Base-by-base conservation (phyloP, 2,329 filamentous ascomycete genomes). In the Penicillium sp. region DNA sequence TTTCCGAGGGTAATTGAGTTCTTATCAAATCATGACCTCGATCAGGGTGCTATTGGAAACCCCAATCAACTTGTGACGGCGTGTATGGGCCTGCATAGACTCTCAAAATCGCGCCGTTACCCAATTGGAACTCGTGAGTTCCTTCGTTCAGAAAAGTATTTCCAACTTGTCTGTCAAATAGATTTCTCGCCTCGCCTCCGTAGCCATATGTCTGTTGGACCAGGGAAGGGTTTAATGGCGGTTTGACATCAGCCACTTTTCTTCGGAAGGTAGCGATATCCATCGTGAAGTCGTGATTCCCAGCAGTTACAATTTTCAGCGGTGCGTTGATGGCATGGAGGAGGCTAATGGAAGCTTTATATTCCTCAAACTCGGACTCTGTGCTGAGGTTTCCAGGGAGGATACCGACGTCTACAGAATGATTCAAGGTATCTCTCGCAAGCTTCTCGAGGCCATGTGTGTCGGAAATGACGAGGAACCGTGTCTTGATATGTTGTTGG, bases 51-150 rank as follows among this genome's bases (percentile, higher is more conserved):
- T 79, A 82, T 48, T 78, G 75, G 47, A 79, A 81, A 0, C 70
- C 77, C 73, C 75, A 76, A 36, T 65, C 62, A 4, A 71, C 71
- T 3, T 64, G 59, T 0, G 68, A 70, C 0, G 77, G 77, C 0
- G 79, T 82, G 46, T 68, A 76, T 1, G 76, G 77, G 49, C 76
- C 81, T 3, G 78, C 77, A 43, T 76, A 82, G 7, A 82, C 63
- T 0, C 54, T 72, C 12, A 82, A 57, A 0, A 26, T 40, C 0
- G 78, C 74, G 2, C 79, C 77, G 55, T 81, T 82, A 1, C 54
- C 13, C 1, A 83, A 66, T 1, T 37, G 48, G 46, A 82, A 78
- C 1, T 51, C 39, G 50, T 81, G 64, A 0, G 58, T 73, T 2
- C 80, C 79, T 60, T 79, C 72, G 5, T 78, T 72, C 0, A 83